These are phyloP conservation scores for Rhodosporidiobolus odoratus DNA, from an alignment of 768 basidiomycete species.

Conservation along the genomic window DNA sequence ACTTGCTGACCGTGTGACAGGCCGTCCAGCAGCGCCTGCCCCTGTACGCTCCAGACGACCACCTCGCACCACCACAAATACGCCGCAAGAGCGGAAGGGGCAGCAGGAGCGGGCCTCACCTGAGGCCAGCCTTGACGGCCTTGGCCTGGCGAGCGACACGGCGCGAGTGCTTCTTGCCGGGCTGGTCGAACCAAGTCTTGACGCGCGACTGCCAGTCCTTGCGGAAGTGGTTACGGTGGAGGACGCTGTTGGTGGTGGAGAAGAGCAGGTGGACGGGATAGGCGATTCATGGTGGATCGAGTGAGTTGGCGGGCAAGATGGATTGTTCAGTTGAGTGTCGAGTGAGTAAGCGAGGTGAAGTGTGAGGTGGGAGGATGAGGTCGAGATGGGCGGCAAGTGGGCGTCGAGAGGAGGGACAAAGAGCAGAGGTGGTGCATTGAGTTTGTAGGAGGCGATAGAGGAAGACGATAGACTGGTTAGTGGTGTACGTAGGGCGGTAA, in stretches of 20 bases:
- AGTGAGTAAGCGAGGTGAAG: not conserved
- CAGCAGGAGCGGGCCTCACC: no score
- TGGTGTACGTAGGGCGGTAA: not conserved
- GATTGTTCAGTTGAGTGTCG: not conserved
- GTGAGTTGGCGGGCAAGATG: not conserved
- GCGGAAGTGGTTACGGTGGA: conserved; percentile 90
- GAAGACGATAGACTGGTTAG: not conserved
- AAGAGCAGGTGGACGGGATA: no score
- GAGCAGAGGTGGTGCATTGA: not conserved
- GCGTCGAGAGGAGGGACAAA: not conserved
- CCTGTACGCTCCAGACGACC: not conserved
- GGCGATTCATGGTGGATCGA: no score
- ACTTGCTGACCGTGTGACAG: no score
- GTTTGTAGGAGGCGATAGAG: not conserved
- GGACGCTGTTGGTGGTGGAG: conserved; percentile 63
- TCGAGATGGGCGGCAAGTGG: not conserved
- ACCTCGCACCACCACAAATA: not conserved
- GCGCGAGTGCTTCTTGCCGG: conserved; percentile 92
- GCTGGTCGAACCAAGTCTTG: conserved; percentile 98
- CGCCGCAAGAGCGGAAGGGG: no score
- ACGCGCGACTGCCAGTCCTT: conserved; percentile 93
- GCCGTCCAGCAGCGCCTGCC: not conserved
- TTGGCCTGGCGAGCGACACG: conserved; percentile 86
- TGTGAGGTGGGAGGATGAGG: not conserved
- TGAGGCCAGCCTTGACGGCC: conserved; percentile 82